Evolutionary conservation across 495 filamentous ascomycete species (phyloP).

Genomic region (Rhypophila decipiens): DNA sequence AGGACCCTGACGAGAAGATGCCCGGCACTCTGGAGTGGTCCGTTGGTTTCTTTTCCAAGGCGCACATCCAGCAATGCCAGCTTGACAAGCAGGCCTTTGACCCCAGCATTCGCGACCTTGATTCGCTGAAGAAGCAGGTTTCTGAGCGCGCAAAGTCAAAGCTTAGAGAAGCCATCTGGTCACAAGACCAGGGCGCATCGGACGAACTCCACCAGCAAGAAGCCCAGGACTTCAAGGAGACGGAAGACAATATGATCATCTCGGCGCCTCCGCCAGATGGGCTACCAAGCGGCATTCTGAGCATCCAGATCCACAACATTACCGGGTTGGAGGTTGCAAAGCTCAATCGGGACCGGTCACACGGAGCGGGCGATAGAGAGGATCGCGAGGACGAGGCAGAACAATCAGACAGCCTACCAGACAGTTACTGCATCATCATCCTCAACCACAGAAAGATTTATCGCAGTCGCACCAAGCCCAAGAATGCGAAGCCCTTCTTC

Average conservation of each 20-base stretch:
- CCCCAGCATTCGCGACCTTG: slow-evolving; percentile 40
- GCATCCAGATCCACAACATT: slow-evolving; percentile 68
- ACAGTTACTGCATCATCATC: slow-evolving; percentile 63
- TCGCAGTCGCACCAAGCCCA: slow-evolving; percentile 66
- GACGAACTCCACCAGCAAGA: slow-evolving; percentile 57
- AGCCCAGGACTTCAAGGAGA: slow-evolving; percentile 51
- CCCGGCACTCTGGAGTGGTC: slow-evolving; percentile 64
- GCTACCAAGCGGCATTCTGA: slow-evolving; percentile 56
- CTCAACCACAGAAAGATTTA: slow-evolving; percentile 66
- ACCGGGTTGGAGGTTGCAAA: slow-evolving; percentile 57
- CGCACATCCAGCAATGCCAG: slow-evolving; percentile 48
- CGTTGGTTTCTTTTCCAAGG: slow-evolving; percentile 64
- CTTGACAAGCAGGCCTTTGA: slow-evolving; percentile 49
- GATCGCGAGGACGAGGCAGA: slow-evolving; percentile 52
- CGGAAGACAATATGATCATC: slow-evolving; percentile 49
- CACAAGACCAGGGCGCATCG: slow-evolving; percentile 41
- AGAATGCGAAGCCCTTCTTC: slow-evolving; percentile 71
- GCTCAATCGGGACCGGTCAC: slow-evolving; percentile 35
- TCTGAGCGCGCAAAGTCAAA: slow-evolving; percentile 48
- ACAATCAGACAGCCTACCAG: slow-evolving; percentile 54
- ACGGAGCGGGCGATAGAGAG: slow-evolving; percentile 27
- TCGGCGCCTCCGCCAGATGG: slow-evolving; percentile 50
- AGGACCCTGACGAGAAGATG: slow-evolving; percentile 57
- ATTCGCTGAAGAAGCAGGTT: slow-evolving; percentile 48
- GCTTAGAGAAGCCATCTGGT: slow-evolving; percentile 49